Percentiles rank a stretch among this genome's conserved stretches.
These are phyloP conservation scores for Pyrus betulifolia DNA, from an alignment of 306 rosid species.

Conservation along the genomic window DNA sequence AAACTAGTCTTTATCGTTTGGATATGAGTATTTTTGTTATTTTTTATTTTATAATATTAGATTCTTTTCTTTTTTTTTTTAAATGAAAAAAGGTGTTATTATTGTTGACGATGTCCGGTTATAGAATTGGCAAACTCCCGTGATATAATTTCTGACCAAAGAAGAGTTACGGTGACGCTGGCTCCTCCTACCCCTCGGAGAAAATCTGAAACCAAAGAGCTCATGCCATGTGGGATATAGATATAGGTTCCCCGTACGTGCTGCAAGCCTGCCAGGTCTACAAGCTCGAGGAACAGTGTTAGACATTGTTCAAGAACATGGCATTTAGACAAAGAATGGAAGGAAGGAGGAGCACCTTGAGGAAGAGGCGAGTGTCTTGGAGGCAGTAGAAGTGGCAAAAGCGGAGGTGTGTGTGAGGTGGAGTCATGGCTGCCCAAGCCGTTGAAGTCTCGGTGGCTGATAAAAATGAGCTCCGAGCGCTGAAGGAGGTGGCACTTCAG, in stretches of 20 bases:
- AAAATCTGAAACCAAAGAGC: conserved; percentile 14
- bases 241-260: no score
- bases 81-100: no score
- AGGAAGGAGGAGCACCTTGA: conserved; percentile 32
- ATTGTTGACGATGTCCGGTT: no score
- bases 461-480: conserved; percentile 69
- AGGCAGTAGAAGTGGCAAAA: conserved; percentile 89
- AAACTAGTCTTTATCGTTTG: no score
- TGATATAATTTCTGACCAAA: background rate
- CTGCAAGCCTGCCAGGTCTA: no score
- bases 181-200: background rate
- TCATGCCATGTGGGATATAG: conserved; percentile 28
- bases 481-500: conserved; percentile 83
- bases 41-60: no score
- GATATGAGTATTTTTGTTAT: no score
- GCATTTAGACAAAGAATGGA: background rate
- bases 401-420: conserved; percentile 71
- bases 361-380: conserved; percentile 55
- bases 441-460: conserved; percentile 83
- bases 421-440: conserved; percentile 84
- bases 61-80: no score
- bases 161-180: conserved; percentile 10
- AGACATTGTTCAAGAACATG: no score
- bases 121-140: no score
- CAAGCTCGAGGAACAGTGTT: no score